A percentile compares a stretch with the other conserved stretches of the same genome.
phyloP scores from a whole-genome alignment of 106 monocot genomes.

The Hemerocallis citrina region DNA sequence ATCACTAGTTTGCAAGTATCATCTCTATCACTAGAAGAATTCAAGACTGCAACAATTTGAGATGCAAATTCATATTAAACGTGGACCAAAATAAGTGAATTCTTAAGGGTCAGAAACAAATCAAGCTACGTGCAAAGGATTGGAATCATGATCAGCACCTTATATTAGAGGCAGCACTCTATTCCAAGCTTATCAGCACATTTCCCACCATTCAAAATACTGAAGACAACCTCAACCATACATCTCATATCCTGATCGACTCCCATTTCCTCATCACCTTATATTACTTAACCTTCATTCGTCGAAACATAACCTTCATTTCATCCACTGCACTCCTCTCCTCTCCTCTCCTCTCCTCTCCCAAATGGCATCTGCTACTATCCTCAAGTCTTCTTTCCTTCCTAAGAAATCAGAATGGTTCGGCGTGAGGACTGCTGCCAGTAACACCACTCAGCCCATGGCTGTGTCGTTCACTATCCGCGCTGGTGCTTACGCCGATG shows the following conservation, averaged over 20 bases:
- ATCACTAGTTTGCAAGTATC: neutral
- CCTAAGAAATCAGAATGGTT: slow-evolving; percentile 67
- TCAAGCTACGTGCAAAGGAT: neutral
- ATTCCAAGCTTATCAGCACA: slow-evolving; percentile 14
- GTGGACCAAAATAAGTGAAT: slow-evolving; percentile 1
- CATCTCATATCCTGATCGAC: slow-evolving; percentile 65
- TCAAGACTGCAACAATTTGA: neutral
- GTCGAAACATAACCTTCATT: neutral
- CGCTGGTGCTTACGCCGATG: slow-evolving; percentile 65
- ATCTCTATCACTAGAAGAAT: neutral
- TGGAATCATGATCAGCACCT: neutral
- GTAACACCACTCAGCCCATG: slow-evolving; percentile 19
- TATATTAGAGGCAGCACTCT: slow-evolving; percentile 12
- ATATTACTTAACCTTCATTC: slow-evolving; percentile 6
- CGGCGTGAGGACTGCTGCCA: slow-evolving; percentile 10
- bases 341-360: neutral
- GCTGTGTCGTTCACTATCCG: slow-evolving; percentile 48
- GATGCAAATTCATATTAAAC: neutral
- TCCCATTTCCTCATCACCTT: slow-evolving; percentile 16
- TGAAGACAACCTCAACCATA: slow-evolving; percentile 42
- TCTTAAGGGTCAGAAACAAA: neutral
- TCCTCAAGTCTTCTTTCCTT: slow-evolving; percentile 95
- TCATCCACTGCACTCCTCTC: neutral
- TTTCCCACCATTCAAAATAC: slow-evolving; percentile 50
- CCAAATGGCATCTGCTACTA: slow-evolving; percentile 74